Base-by-base conservation (phyloP, 2,329 filamentous ascomycete genomes). In the Trichophyton schoenleinii region DNA sequence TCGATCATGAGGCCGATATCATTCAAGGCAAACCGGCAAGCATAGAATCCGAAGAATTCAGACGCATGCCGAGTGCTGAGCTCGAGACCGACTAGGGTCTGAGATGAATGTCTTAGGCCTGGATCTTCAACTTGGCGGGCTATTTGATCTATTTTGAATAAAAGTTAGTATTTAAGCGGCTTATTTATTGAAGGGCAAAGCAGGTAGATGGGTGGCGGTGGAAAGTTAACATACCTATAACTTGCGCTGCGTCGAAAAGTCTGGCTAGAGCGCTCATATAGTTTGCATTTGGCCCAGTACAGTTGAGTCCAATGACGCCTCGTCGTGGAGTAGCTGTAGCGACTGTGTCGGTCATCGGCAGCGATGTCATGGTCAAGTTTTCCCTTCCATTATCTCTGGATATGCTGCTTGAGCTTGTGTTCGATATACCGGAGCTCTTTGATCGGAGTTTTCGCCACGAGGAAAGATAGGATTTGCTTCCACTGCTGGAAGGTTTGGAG, bases 41-140 rank as follows among this genome's bases (percentile, higher is more conserved):
- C 82, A 72, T 94, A 97, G 74, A 99, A 96, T 15, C 87, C 91
- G 72, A 99, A 99, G 75, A 99, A 99, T 74, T 99, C 94, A 38
- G 92, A 89, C 6, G 92, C 94, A 73, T 96, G 92, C 46, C 92
- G 84, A 41, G 91, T 91, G 71, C 90, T 94, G 46, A 99, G 82
- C 75, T 99, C 94, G 38, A 99, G 83, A 8, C 94, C 94, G 60
- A 99, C 91, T 71, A 96, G 91, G 7, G 94, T 97, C 69, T 90
- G 91, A 67, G 91, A 92, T 18, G 90, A 91, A 74, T 94, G 89
- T 67, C 89, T 88, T 60, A 97, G 82, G 8, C 92, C 92, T 4
- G 92, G 92, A 70, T 97, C 92, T 71, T 96, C 92, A 55, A 96
- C 91, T 78, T 96, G 92, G 66, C 92, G 88, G 60, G 91, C 90